phyloP scores from a whole-genome alignment of 805 yeast species.

The Saccharomycopsis sp. region DNA sequence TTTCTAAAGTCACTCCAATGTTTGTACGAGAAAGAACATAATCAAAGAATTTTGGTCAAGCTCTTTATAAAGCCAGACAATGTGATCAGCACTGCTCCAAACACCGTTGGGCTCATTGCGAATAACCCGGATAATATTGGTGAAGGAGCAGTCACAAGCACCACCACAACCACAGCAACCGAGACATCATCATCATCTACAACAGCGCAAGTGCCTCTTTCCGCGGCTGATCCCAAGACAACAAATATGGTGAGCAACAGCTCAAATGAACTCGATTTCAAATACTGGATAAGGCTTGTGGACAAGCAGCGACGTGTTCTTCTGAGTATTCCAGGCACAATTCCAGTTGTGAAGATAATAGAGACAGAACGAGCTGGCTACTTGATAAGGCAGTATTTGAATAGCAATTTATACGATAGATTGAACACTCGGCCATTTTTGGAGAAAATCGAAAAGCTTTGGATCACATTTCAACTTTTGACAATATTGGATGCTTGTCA shows the following conservation, averaged over 20 bases:
- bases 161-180: too few relatives aligned
- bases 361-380: slow-evolving; percentile 93
- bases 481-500: slow-evolving; percentile 60
- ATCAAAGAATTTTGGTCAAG: slow-evolving; percentile 11
- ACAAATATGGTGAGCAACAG: too few relatives aligned
- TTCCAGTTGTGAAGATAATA: slow-evolving; percentile 64
- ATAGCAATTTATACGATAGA: slow-evolving; percentile 79
- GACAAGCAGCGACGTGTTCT: slow-evolving; percentile 34
- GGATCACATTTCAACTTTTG: slow-evolving; percentile 76
- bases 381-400: slow-evolving; percentile 70
- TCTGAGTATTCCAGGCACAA: slow-evolving; percentile 46
- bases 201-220: too few relatives aligned
- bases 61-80: slow-evolving; percentile 18
- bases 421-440: slow-evolving; percentile 81
- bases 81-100: background rate
- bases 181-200: too few relatives aligned
- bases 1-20: slow-evolving; percentile 19
- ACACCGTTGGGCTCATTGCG: too few relatives aligned
- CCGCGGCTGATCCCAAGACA: too few relatives aligned
- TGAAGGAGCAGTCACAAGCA: background rate
- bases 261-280: slow-evolving; percentile 9
- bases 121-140: background rate
- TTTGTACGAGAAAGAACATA: background rate
- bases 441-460: slow-evolving; percentile 68
- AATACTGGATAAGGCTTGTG: slow-evolving; percentile 25